phyloP scores from a whole-genome alignment of 1,284 basidiomycete species.

The Uromyces viciae-fabae region DNA sequence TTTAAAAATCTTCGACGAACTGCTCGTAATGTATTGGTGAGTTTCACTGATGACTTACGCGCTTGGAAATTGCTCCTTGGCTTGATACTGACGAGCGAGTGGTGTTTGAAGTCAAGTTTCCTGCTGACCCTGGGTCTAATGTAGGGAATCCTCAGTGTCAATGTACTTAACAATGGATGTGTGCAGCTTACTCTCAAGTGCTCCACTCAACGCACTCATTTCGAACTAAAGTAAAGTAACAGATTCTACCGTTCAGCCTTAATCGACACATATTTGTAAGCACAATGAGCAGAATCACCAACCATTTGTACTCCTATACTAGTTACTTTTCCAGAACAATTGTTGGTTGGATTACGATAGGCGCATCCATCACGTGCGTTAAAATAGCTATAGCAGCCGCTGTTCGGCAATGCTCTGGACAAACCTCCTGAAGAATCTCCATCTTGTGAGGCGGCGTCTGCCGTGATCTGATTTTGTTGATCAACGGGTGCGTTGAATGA shows the following conservation, averaged over 20 bases:
- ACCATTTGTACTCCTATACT: slow-evolving; percentile 15
- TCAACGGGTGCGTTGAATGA: background rate
- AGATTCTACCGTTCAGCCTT: background rate
- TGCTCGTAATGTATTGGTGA: too few species aligned
- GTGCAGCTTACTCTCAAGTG: too few species aligned
- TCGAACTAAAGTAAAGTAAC: slow-evolving; percentile 1
- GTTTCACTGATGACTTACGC: background rate
- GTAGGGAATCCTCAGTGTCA: too few species aligned
- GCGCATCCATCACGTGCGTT: background rate
- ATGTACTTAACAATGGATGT: too few species aligned
- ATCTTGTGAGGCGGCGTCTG: background rate
- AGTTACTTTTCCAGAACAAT: slow-evolving; percentile 8
- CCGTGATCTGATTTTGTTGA: background rate
- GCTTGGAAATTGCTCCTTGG: background rate
- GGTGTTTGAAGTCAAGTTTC: background rate
- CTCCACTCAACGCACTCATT: background rate
- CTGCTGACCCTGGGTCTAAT: too few species aligned
- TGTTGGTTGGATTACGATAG: slow-evolving; percentile 18
- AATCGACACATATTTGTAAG: background rate
- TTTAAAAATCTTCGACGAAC: too few species aligned
- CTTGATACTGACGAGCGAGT: background rate
- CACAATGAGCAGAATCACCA: background rate
- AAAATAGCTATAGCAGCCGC: slow-evolving; percentile 5
- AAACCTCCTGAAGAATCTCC: background rate
- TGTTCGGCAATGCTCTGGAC: background rate